Evolutionary conservation across 2,329 filamentous ascomycete genomes (phyloP), one percentile per base, ranked within the genome.

Genomic region (Torrubiellomyces zombiae): DNA sequence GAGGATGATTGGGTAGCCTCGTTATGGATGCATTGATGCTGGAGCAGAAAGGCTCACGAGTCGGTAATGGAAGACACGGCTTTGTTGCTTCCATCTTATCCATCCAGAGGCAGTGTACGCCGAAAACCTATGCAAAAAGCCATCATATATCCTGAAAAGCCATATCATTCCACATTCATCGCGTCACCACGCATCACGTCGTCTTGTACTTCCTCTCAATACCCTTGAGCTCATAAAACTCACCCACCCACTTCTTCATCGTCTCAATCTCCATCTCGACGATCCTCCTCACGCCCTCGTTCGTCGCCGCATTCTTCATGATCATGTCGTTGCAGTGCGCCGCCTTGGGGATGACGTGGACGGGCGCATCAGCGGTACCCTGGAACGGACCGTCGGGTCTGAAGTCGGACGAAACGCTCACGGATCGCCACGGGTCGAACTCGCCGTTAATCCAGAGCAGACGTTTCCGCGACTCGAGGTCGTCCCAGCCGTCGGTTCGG

Each of bases 381-480:
- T 43, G 9, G 10, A 71, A 41, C 2, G 66, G 63, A 0, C 69
- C 68, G 5, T 56, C 61, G 0, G 66, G 63, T 12, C 67, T 52
- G 38, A 58, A 57, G 14, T 55, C 49, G 11, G 62, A 63, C 1
- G 56, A 60, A 1, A 73, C 56, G 4, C 57, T 57, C 0, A 60
- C 55, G 4, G 63, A 56, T 17, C 58, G 52, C 69, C 68, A 74
- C 5, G 68, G 69, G 39, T 75, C 69, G 28, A 51, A 63, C 42
- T 67, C 53, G 21, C 60, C 68, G 35, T 73, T 72, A 5, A 58
- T 54, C 51, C 60, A 72, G 14, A 72, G 51, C 13, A 75, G 45
- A 3, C 67, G 56, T 10, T 56, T 61, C n/a, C n/a, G n/a, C 2
- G 58, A 61, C 27, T 64, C 45, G 18, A 52, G 55, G 14, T 56